Conservation (phyloP, 2,329 filamentous ascomycete genomes). For the Xylaria sp. region DNA sequence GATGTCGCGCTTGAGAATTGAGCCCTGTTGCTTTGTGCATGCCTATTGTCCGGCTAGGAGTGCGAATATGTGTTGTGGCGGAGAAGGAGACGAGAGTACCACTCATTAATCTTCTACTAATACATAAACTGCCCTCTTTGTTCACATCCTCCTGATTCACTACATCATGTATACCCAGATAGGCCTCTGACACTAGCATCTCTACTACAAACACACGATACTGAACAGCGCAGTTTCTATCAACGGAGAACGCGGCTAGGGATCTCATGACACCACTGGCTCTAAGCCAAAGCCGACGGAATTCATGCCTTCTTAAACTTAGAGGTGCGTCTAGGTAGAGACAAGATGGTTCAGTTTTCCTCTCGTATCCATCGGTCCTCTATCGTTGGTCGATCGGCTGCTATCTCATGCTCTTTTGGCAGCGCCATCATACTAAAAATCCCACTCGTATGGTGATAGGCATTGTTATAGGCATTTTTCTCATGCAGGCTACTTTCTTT, state of each 20-base stretch:
- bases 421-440: neutral
- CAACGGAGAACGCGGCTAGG: too few species aligned
- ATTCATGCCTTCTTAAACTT: conserved; percentile 3
- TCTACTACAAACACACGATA: neutral
- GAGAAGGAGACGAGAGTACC: neutral
- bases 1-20: neutral
- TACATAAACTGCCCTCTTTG: neutral
- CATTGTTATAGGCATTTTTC: too few species aligned
- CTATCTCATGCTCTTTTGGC: neutral
- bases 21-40: neutral
- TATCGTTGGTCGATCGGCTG: neutral
- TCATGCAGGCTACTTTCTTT: neutral
- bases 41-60: neutral
- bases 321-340: neutral
- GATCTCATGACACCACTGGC: neutral
- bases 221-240: neutral
- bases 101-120: too few species aligned
- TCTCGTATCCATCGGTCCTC: too few species aligned
- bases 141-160: too few species aligned
- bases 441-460: neutral
- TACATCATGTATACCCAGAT: neutral
- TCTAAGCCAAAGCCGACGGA: neutral
- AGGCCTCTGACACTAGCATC: neutral
- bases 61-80: neutral
- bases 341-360: too few species aligned